These are phyloP conservation scores for Leishmania mexicana DNA, from an alignment of 208 protist species.

Conservation along the genomic window DNA sequence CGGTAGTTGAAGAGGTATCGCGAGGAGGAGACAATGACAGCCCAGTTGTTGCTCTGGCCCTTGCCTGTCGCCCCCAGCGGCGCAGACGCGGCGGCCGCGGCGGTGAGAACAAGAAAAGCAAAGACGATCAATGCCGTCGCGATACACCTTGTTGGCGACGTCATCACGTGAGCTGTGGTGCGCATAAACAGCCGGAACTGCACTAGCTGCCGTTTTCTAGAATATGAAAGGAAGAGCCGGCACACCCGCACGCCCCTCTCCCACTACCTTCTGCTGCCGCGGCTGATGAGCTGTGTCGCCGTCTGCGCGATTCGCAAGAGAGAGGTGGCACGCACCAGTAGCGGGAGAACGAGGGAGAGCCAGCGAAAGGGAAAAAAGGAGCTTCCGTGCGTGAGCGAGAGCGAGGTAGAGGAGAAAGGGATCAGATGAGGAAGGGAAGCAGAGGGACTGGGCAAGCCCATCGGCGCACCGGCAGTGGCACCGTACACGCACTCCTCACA, in stretches of 20 bases:
- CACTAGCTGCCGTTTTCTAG: neutral
- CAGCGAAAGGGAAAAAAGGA: neutral
- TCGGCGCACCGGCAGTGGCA: neutral
- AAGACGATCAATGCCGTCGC: neutral
- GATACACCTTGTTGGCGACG: neutral
- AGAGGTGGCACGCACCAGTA: neutral
- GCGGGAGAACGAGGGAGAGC: neutral
- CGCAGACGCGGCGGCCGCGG: slow-evolving; percentile 6
- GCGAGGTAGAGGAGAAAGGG: neutral
- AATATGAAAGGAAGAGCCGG: neutral
- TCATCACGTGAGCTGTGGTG: neutral
- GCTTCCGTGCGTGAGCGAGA: too few relatives aligned
- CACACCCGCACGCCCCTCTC: neutral
- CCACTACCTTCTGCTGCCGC: neutral
- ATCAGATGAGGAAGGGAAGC: neutral
- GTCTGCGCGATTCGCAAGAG: neutral
- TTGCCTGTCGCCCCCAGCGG: neutral
- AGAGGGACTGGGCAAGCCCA: neutral
- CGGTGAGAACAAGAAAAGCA: neutral
- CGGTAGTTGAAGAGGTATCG: slow-evolving; percentile 99
- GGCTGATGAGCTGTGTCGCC: neutral
- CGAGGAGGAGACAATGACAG: slow-evolving; percentile 95
- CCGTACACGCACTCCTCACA: neutral
- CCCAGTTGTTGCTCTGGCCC: slow-evolving; percentile 86
- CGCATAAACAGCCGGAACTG: neutral